Evolutionary conservation across 2,329 filamentous ascomycete species (phyloP).

Genomic region (Xylariaceae sp.): DNA sequence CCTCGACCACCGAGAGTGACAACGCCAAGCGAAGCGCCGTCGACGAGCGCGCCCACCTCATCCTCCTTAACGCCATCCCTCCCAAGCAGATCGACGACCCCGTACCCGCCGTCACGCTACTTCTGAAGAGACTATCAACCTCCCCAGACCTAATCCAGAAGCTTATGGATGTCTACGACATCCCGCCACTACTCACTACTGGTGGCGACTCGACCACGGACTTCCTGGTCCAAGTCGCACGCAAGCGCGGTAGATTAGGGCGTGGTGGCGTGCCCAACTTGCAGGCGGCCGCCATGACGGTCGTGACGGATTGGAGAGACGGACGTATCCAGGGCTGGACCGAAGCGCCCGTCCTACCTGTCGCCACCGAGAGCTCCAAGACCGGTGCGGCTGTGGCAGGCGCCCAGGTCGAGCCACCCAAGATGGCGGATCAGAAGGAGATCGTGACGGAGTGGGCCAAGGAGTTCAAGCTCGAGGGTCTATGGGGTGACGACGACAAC

Average conservation of each 20-base stretch:
- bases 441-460: constrained; percentile 78
- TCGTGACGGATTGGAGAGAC: constrained; percentile 95
- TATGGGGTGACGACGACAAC: constrained; percentile 68
- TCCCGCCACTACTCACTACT: constrained; percentile 69
- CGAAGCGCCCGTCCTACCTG: constrained; percentile 64
- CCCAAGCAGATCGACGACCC: constrained; percentile 94
- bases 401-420: neutral
- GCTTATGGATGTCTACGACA: constrained; percentile 75
- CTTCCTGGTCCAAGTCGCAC: constrained; percentile 89
- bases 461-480: constrained; percentile 89
- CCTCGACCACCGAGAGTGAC: constrained; percentile 46
- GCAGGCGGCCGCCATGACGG: constrained; percentile 79
- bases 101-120: constrained; percentile 74
- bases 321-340: constrained; percentile 91
- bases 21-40: constrained; percentile 43
- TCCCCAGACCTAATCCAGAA: constrained; percentile 71
- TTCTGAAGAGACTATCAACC: constrained; percentile 73
- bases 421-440: constrained; percentile 55
- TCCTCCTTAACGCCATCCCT: constrained; percentile 85
- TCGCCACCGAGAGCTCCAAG: constrained; percentile 35
- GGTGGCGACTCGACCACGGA: constrained; percentile 77
- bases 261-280: constrained; percentile 89
- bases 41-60: constrained; percentile 75
- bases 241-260: constrained; percentile 84
- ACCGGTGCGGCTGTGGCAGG: constrained; percentile 3